Evolutionary conservation across 768 basidiomycete species (phyloP).

Genomic region (Hygrophorus russula): DNA sequence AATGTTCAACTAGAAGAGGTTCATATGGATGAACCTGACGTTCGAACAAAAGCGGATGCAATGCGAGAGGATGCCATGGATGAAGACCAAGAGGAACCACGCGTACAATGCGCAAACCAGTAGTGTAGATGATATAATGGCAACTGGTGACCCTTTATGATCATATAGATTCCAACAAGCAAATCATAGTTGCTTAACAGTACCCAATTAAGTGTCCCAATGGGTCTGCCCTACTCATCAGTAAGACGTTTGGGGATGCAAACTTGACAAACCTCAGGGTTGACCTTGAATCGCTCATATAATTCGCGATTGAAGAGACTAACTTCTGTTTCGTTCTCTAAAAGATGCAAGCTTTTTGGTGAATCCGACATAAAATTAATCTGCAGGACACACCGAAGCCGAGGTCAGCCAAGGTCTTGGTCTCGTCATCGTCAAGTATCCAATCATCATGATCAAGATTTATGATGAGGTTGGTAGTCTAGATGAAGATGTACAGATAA

Average conservation of each 20-base stretch:
- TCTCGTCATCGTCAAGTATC: conserved; percentile 65
- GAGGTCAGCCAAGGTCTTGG: conserved; percentile 48
- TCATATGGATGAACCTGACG: conserved; percentile 68
- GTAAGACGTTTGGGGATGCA: too few relatives aligned
- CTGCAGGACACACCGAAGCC: conserved; percentile 58
- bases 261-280: conserved; percentile 33
- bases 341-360: background rate
- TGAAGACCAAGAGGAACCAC: conserved; percentile 84
- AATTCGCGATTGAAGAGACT: conserved; percentile 76
- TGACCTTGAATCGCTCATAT: conserved; percentile 72
- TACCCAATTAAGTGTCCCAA: conserved; percentile 7
- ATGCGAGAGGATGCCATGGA: conserved; percentile 75
- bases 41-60: conserved; percentile 26
- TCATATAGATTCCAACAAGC: background rate
- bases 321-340: conserved; percentile 94
- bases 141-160: background rate
- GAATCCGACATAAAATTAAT: background rate
- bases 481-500: conserved; percentile 3
- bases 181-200: background rate
- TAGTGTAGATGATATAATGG: conserved; percentile 19
- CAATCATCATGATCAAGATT: conserved; percentile 95
- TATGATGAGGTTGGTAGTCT: conserved; percentile 97
- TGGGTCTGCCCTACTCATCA: conserved; percentile 5
- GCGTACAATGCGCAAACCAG: conserved; percentile 94
- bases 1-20: conserved; percentile 73